Evolutionary conservation across 805 yeast genomes (phyloP).

Genomic region (Kluyveromyces wickerhamii): DNA sequence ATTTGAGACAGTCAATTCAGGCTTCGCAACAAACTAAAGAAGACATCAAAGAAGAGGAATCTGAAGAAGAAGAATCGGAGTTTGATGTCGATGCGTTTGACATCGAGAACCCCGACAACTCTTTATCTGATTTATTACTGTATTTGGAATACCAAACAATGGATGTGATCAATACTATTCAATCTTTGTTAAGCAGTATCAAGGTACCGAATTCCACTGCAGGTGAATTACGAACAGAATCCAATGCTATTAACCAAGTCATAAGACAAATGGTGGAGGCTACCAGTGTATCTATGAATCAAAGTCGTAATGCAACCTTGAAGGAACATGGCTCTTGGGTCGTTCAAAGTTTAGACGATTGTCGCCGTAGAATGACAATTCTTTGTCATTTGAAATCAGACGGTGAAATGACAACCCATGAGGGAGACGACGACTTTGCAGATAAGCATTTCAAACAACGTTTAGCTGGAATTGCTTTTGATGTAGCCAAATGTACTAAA

Average conservation of each 20-base stretch:
- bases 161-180: slow-evolving; percentile 84
- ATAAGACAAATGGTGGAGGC: slow-evolving; percentile 86
- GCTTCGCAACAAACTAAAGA: neutral
- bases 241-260: slow-evolving; percentile 68
- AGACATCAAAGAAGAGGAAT: slow-evolving; percentile 3
- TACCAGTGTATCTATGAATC: slow-evolving; percentile 79
- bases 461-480: slow-evolving; percentile 92
- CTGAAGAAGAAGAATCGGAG: slow-evolving; percentile 24
- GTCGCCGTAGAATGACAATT: slow-evolving; percentile 72
- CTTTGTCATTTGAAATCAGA: slow-evolving; percentile 43
- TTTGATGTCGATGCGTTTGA: slow-evolving; percentile 72
- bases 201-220: slow-evolving; percentile 70
- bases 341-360: slow-evolving; percentile 76
- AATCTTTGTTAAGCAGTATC: slow-evolving; percentile 66
- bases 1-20: no score
- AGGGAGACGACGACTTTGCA: slow-evolving; percentile 56
- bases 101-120: slow-evolving; percentile 80
- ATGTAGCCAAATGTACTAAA: slow-evolving; percentile 92
- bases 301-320: slow-evolving; percentile 73
- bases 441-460: slow-evolving; percentile 88
- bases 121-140: slow-evolving; percentile 71
- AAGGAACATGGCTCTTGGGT: slow-evolving; percentile 92
- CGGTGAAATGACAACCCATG: slow-evolving; percentile 24
- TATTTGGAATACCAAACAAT: slow-evolving; percentile 92
- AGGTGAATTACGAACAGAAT: slow-evolving; percentile 63